Evolutionary conservation across 1,139 yeast genomes (phyloP).

Genomic region (Geotrichum fermentans): DNA sequence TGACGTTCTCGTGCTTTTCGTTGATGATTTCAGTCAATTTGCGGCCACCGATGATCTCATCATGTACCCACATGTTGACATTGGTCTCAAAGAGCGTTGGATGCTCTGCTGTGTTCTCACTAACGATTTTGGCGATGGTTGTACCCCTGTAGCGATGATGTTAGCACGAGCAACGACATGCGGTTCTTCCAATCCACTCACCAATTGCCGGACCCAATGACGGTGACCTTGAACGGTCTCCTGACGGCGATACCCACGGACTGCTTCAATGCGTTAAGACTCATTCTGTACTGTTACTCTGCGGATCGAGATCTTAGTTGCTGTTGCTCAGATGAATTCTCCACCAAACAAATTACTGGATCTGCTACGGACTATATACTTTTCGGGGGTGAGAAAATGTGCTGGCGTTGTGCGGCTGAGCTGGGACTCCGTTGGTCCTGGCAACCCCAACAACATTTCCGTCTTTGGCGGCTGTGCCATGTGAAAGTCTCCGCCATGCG

Average conservation of each 20-base stretch:
- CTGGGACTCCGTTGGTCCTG: no score
- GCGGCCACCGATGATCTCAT: constrained; percentile 62
- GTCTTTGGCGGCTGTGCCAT: no score
- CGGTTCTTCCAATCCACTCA: background rate
- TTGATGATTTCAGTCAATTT: constrained; percentile 82
- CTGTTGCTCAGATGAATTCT: no score
- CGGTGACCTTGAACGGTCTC: constrained; percentile 33
- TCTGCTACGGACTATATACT: no score
- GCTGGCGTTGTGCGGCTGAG: no score
- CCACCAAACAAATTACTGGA: no score
- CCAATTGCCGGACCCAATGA: constrained; percentile 49
- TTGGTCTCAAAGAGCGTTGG: constrained; percentile 59
- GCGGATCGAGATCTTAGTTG: no score
- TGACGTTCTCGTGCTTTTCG: constrained; percentile 80
- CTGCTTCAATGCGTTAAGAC: background rate
- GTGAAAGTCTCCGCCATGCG: no score
- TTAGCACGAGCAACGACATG: background rate
- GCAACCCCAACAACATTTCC: no score
- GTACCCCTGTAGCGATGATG: constrained; percentile 51
- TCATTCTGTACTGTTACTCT: background rate
- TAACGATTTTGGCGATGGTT: constrained; percentile 86
- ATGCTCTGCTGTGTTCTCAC: constrained; percentile 73
- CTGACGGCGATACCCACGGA: background rate
- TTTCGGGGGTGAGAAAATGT: no score
- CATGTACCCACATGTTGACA: constrained; percentile 94